Evolutionary conservation across 2,329 filamentous ascomycete genomes (phyloP).

Genomic region (Thielaviopsis musarum): DNA sequence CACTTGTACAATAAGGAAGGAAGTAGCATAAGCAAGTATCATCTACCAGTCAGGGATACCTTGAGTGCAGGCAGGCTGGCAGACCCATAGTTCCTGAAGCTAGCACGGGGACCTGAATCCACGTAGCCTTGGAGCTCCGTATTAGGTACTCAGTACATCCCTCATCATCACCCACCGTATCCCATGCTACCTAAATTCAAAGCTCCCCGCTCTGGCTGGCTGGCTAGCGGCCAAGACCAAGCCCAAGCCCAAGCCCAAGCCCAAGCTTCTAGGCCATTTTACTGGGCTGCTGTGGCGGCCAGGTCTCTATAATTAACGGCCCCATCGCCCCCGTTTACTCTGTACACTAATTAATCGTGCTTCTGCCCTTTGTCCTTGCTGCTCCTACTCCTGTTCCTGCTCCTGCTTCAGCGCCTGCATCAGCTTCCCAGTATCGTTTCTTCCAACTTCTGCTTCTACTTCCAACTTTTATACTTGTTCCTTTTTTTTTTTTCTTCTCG

Average conservation of each 20-base stretch:
- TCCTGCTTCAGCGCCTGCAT: not conserved
- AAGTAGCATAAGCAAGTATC: not conserved
- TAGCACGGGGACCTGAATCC: not conserved
- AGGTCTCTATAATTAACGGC: not conserved
- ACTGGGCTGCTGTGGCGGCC: not conserved
- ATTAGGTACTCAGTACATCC: not conserved
- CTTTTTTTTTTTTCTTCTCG: conserved; percentile 5
- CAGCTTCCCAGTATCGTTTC: not conserved
- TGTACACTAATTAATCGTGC: not conserved
- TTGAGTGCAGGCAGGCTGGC: not conserved
- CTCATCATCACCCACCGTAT: not conserved
- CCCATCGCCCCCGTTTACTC: not conserved
- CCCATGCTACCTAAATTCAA: not conserved
- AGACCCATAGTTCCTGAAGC: not conserved
- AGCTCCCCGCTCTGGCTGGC: not conserved
- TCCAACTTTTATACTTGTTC: not conserved
- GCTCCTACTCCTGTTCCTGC: not conserved
- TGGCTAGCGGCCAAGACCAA: not conserved
- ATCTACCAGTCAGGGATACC: not conserved
- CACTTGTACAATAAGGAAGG: not conserved
- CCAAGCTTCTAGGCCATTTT: not conserved
- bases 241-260: not conserved
- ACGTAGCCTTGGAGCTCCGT: not conserved
- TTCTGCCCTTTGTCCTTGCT: not conserved
- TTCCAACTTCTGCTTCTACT: not conserved